Evolutionary conservation across 768 basidiomycete genomes (phyloP).

Genomic region (Crepidotus variabilis): DNA sequence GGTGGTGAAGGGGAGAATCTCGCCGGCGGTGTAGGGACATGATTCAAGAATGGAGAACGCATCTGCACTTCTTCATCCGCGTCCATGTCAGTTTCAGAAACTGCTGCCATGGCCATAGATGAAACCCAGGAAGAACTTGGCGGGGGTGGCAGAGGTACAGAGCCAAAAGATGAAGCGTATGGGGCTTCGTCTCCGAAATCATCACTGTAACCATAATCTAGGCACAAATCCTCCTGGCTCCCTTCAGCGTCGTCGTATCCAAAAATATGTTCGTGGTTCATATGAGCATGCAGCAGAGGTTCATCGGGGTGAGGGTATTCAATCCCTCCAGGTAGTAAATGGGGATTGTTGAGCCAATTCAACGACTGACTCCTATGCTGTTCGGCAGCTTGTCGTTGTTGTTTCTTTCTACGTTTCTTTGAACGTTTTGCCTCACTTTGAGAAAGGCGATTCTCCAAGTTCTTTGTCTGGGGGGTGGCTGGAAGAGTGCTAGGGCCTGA

Average conservation of each 20-base stretch:
- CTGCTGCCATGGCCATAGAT: constrained; percentile 34
- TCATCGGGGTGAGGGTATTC: not conserved
- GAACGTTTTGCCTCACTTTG: constrained; percentile 33
- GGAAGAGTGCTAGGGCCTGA: not conserved
- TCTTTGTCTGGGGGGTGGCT: not conserved
- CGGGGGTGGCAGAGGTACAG: constrained; percentile 4
- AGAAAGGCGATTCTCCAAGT: constrained; percentile 20
- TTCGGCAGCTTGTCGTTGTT: constrained; percentile 30
- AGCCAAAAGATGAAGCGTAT: constrained; percentile 15
- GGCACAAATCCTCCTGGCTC: not conserved
- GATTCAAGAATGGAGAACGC: constrained; percentile 2
- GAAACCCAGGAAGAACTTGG: constrained; percentile 30
- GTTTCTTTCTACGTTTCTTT: constrained; percentile 35
- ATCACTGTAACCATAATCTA: not conserved
- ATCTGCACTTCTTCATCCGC: too few relatives aligned
- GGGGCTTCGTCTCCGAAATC: constrained; percentile 1
- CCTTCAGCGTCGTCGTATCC: not conserved
- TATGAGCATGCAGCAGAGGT: not conserved
- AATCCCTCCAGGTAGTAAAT: constrained; percentile 7
- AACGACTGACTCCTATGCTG: constrained; percentile 18
- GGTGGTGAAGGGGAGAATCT: constrained; percentile 9
- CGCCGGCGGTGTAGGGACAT: not conserved
- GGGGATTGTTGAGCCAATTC: constrained; percentile 13
- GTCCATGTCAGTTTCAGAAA: too few relatives aligned
- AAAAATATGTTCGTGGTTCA: not conserved